Base-by-base conservation (phyloP, 2,329 filamentous ascomycete species). In the Akanthomyces lecanii region DNA sequence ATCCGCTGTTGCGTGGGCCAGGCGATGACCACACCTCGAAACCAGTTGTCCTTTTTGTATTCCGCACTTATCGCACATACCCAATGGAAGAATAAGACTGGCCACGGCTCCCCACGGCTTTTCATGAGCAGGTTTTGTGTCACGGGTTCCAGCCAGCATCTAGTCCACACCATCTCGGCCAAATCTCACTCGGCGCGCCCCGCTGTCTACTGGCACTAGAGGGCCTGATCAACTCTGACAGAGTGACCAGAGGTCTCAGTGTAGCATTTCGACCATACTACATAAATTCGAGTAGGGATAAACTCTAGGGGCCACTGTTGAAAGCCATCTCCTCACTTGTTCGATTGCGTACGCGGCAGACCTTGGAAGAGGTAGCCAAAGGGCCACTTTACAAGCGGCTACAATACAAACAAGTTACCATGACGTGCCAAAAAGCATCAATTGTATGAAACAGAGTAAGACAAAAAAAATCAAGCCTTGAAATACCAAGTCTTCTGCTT, bases 121-220 rank as follows among this genome's bases (percentile, higher is more conserved):
- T 38, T 18, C 12, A 30, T 16, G 4, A 10, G n/a, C 3, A 45
- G 40, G 25, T 18, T n/a, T 33, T 6, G 25, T 58, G 42, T 58
- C 55, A 58, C 44, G 30, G 21, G 33, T 28, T 23, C 28, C 10
- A 18, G 33, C 51, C 33, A 38, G 25, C n/a, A 40, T 54, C 53
- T 30, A 25, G 56, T 38, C 21, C 45, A 50, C 56, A 50, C 45
- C 56, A 42, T 23, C 45, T 51, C 56, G 56, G 56, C 30, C 21
- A 59, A 59, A 59, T 59, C 33, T 59, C 50, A 59, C 44, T 59
- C 56, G 45, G 23, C 45, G 45, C 33, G 45, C 33, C 45, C 45
- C 45, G 45, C 45, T 21, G 33, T 8, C 30, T 51, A 38, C 38
- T 58, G 33, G 11, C 44, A 40, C 55, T 40, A 40, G 33, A 25